A percentile compares a stretch with the other conserved stretches of the same genome.
These are phyloP conservation scores for Hemileccinum impolitum DNA, from an alignment of 768 basidiomycete genomes.

Conservation along the genomic window DNA sequence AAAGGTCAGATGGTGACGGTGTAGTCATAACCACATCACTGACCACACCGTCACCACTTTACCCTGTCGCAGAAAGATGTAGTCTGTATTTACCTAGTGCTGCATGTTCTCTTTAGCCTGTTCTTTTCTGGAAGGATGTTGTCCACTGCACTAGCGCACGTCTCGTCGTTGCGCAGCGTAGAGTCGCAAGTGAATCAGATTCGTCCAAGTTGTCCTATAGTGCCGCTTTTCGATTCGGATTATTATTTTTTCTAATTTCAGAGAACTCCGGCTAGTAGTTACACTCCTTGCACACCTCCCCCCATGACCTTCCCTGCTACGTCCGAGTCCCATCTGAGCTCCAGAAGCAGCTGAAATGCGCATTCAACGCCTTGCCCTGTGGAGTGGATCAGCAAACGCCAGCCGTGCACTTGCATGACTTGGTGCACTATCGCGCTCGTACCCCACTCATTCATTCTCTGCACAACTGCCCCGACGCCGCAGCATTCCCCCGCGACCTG, in stretches of 20 bases:
- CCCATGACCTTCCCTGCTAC: constrained; percentile 19
- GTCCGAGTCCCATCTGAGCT: constrained; percentile 8
- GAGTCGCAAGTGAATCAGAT: background rate
- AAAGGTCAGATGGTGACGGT: background rate
- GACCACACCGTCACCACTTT: background rate
- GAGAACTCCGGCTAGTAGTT: constrained; percentile 27
- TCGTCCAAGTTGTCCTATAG: constrained; percentile 10
- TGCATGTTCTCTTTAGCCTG: too few species aligned
- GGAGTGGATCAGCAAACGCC: background rate
- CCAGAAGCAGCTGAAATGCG: constrained; percentile 3
- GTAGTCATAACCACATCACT: background rate
- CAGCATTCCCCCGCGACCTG: background rate
- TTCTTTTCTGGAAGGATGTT: background rate
- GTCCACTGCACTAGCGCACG: background rate
- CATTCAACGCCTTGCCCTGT: constrained; percentile 2
- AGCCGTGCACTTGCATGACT: background rate
- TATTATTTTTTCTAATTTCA: constrained; percentile 32
- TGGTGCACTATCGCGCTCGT: constrained; percentile 9
- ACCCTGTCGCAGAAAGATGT: constrained; percentile 2
- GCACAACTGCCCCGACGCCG: constrained; percentile 1
- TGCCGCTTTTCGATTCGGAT: constrained; percentile 26
- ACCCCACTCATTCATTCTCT: background rate
- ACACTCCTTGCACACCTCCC: constrained; percentile 27
- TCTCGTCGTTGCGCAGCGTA: background rate
- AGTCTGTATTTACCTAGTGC: too few species aligned